These are phyloP conservation scores for Terana coerulea DNA, from an alignment of 768 basidiomycete genomes.

Conservation along the genomic window DNA sequence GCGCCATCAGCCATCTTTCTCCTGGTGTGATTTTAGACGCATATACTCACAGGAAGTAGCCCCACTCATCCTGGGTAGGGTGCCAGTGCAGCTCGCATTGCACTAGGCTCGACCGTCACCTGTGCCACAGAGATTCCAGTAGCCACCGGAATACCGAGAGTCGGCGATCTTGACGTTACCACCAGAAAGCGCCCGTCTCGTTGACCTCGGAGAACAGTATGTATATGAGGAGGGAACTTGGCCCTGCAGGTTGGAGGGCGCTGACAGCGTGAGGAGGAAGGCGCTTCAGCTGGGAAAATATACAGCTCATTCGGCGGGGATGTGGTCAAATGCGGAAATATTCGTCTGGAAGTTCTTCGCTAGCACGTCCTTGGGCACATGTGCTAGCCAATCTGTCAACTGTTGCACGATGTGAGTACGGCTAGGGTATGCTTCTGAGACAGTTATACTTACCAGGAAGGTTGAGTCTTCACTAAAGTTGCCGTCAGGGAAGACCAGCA, in stretches of 20 bases:
- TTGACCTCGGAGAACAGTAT: conserved; percentile 43
- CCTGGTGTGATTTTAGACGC: background rate
- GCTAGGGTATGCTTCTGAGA: background rate
- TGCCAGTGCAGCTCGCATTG: conserved; percentile 47
- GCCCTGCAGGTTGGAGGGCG: conserved; percentile 44
- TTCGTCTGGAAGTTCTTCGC: conserved; percentile 48
- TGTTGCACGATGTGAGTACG: conserved; percentile 26
- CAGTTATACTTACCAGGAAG: conserved; percentile 29
- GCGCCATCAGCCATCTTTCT: conserved; percentile 6
- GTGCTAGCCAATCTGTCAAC: conserved; percentile 53
- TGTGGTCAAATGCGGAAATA: conserved; percentile 35
- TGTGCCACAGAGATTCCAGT: conserved; percentile 49
- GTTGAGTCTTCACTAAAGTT: too few relatives aligned
- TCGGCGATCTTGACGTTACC: conserved; percentile 50
- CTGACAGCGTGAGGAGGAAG: conserved; percentile 34
- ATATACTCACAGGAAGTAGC: conserved; percentile 24
- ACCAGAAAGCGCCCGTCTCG: conserved; percentile 40
- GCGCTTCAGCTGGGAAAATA: conserved; percentile 44
- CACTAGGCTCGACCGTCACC: conserved; percentile 52
- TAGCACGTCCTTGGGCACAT: conserved; percentile 52
- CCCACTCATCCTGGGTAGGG: conserved; percentile 46
- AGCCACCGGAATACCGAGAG: conserved; percentile 47
- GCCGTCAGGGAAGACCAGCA: conserved; percentile 52
- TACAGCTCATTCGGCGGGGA: conserved; percentile 43
- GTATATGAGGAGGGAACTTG: conserved; percentile 39